A percentile compares a stretch with the other conserved stretches of the same genome.
Evolutionary conservation across 2,329 filamentous ascomycete genomes (phyloP).

Genomic region (Penicillium nordicum): DNA sequence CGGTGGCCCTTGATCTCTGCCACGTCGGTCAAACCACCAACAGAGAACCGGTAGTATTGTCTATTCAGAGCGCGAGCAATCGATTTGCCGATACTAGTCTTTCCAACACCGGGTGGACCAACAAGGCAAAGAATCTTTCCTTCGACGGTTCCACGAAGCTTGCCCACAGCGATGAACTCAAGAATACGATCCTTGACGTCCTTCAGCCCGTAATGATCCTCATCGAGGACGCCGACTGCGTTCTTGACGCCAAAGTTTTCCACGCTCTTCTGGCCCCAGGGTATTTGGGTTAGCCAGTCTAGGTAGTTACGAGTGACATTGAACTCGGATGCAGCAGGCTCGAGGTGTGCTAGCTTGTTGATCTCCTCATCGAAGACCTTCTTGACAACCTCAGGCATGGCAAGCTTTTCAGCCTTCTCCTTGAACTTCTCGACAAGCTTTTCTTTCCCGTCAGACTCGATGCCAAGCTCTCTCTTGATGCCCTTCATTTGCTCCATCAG

Average conservation of each 20-base stretch:
- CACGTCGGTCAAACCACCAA: slow-evolving; percentile 93
- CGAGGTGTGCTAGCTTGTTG: slow-evolving; percentile 92
- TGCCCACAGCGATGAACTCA: slow-evolving; percentile 97
- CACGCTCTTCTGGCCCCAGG: slow-evolving; percentile 90
- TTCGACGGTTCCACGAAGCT: slow-evolving; percentile 92
- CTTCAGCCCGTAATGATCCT: slow-evolving; percentile 94
- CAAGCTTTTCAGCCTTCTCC: slow-evolving; percentile 86
- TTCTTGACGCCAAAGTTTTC: slow-evolving; percentile 97
- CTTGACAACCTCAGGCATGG: slow-evolving; percentile 94
- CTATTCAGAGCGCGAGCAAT: slow-evolving; percentile 92
- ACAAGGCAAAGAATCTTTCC: slow-evolving; percentile 98
- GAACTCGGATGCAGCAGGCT: slow-evolving; percentile 94
- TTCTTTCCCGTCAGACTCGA: slow-evolving; percentile 97
- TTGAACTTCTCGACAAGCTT: slow-evolving; percentile 97
- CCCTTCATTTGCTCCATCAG: slow-evolving; percentile 99
- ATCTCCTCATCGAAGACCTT: slow-evolving; percentile 98
- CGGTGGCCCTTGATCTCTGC: slow-evolving; percentile 98
- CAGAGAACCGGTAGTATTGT: slow-evolving; percentile 97
- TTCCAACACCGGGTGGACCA: slow-evolving; percentile 93
- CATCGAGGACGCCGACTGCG: slow-evolving; percentile 83
- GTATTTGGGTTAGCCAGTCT: slow-evolving; percentile 97
- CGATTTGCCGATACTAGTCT: slow-evolving; percentile 98
- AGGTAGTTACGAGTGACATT: slow-evolving; percentile 98
- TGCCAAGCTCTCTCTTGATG: slow-evolving; percentile 88
- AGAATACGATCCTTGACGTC: slow-evolving; percentile 98